Evolutionary conservation across 1,284 basidiomycete genomes (phyloP), one percentile per base, ranked within the genome.

Genomic region (Sutorius eximius): DNA sequence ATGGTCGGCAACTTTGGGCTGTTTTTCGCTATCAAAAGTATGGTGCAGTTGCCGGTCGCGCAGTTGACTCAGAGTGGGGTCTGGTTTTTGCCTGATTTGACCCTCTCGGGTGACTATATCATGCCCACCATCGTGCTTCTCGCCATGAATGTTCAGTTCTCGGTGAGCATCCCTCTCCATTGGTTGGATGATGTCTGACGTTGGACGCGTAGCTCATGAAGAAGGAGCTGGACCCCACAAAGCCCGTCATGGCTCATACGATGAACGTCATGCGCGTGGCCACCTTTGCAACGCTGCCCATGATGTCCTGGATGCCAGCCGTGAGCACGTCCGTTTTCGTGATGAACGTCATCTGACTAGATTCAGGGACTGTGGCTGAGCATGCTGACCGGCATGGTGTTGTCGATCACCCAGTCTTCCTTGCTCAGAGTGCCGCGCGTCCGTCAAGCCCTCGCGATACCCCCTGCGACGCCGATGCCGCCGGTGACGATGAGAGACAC

Each of bases 51-150:
- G 24, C 91, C 90, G 0, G 68, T 96, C 30, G 77, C 81, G 43
- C 89, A 90, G 69, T 73, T 98, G 62, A 80, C 83, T 61, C 75
- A 84, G 58, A 95, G 93, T 56, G 95, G 95, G 1, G 73, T 95
- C 16, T 77, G 73, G 42, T 87, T 88, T 78, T 73, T 96, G 36
- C 83, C 83, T 0, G 90, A 98, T 71, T 72, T 99, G 56, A 93
- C 93, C 0, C 69, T 80, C 4, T 93, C 95, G 69, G 93, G 95
- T 5, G 86, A 82, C 53, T 91, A 82, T 63, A 76, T 90, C 20
- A 75, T 98, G 38, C 95, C 96, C 0, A 67, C 89, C 32, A 73
- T 80, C 29, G 83, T 79, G 59, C 80, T 85, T 54, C 75, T 75
- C 37, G 76, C 79, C 13, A 89, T 93, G 55, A 87, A 95, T 54